Evolutionary conservation across 2,329 filamentous ascomycete species (phyloP).

Genomic region (Fusarium subtropicale): DNA sequence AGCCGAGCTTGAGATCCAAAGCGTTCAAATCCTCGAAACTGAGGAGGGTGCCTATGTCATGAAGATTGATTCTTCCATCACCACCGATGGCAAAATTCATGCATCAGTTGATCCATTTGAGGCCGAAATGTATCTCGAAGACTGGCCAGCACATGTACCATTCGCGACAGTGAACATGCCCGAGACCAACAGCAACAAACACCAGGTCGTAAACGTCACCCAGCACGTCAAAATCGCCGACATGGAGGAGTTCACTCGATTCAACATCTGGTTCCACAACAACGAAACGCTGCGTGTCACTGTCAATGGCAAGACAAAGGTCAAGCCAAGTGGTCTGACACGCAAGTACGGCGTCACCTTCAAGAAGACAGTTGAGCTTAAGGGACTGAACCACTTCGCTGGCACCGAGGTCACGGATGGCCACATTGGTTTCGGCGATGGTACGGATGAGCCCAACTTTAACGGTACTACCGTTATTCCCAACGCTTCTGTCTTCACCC

Average conservation of each 20-base stretch:
- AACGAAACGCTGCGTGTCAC: slow-evolving; percentile 63
- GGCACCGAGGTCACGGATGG: slow-evolving; percentile 66
- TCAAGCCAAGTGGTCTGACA: slow-evolving; percentile 63
- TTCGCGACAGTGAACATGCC: slow-evolving; percentile 66
- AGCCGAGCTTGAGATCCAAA: slow-evolving; percentile 64
- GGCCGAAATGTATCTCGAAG: slow-evolving; percentile 67
- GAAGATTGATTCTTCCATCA: slow-evolving; percentile 67
- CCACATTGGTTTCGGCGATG: slow-evolving; percentile 56
- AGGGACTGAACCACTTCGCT: slow-evolving; percentile 65
- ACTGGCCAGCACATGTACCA: slow-evolving; percentile 58
- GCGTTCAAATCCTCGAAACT: slow-evolving; percentile 62
- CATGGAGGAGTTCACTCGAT: slow-evolving; percentile 62
- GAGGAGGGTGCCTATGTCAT: slow-evolving; percentile 60
- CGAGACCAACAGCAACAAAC: slow-evolving; percentile 60
- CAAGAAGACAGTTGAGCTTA: slow-evolving; percentile 65
- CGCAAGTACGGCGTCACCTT: slow-evolving; percentile 64
- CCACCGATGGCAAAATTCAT: slow-evolving; percentile 62
- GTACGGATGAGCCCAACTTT: slow-evolving; percentile 68
- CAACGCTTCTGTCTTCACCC: slow-evolving; percentile 72
- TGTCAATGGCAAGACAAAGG: slow-evolving; percentile 63
- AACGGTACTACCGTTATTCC: slow-evolving; percentile 69
- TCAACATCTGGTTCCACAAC: slow-evolving; percentile 66
- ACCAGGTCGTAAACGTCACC: slow-evolving; percentile 64
- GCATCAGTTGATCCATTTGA: slow-evolving; percentile 64
- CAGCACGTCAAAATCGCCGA: slow-evolving; percentile 62